A percentile compares a stretch with the other conserved stretches of the same genome.
Conservation (phyloP, 2,329 filamentous ascomycete genomes). For the Penicillium sp. region DNA sequence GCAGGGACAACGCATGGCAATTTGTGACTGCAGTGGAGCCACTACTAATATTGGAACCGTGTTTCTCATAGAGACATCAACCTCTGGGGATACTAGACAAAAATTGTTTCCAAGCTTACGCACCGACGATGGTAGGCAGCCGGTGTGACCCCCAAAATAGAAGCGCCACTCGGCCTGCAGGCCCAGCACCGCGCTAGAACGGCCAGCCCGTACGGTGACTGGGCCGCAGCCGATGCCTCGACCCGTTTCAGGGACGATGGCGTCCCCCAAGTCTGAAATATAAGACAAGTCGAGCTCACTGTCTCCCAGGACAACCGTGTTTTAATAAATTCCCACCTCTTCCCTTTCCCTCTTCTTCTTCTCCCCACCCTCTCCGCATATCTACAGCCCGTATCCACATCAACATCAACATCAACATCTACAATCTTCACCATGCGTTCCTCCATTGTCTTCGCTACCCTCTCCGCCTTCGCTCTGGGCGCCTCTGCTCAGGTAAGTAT, state of each 20-base stretch:
- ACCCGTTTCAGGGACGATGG: constrained; percentile 1
- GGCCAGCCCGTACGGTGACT: constrained; percentile 13
- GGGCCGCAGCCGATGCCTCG: constrained; percentile 7
- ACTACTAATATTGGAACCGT: background rate
- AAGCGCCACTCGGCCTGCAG: constrained; percentile 18
- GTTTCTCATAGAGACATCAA: background rate
- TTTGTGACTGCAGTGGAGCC: background rate
- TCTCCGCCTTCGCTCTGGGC: constrained; percentile 44
- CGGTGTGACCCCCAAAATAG: constrained; percentile 23
- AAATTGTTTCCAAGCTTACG: constrained; percentile 7
- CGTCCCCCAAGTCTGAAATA: background rate
- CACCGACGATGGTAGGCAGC: constrained; percentile 4
- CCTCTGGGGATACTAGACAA: background rate
- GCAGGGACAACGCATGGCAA: background rate
- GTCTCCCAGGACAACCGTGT: constrained; percentile 13
- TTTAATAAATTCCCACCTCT: background rate
- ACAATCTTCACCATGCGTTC: constrained; percentile 45
- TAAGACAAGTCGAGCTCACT: background rate
- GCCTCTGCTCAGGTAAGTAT: constrained; percentile 24
- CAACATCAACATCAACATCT: constrained; percentile 11
- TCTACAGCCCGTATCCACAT: background rate
- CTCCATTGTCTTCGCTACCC: constrained; percentile 44
- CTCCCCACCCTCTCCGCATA: constrained; percentile 3
- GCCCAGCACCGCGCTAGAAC: constrained; percentile 5
- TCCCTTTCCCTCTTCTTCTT: constrained; percentile 3